Evolutionary conservation across 768 basidiomycete genomes (phyloP), one percentile per base, ranked within the genome.

Genomic region (Macrolepiota albuminosa): DNA sequence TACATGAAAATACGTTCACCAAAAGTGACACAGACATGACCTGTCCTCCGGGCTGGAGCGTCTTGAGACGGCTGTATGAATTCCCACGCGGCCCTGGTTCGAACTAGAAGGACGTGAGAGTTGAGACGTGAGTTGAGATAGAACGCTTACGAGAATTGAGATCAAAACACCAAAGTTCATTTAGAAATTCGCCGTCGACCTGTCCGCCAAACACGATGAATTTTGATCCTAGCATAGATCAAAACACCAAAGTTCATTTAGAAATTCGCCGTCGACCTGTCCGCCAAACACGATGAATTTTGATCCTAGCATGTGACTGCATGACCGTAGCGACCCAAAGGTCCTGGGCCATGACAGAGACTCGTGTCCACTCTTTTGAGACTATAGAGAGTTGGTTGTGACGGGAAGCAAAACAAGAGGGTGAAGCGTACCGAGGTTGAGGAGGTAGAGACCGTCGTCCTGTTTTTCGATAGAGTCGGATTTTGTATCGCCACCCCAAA

Each of bases 401-500:
- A 4, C 1, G 5, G 56, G 57, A 46, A 39, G 18, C 55, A 40
- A 13, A n/a, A 59, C 21, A n/a, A 36, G 34, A 59, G 16, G 42
- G 1, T 29, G 29, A 29, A 40, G 79, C 91, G 65, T 70, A 95
- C 96, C 87, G 40, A 98, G 83, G 72, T 98, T 98, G 50, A 99
- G 79, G 10, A 99, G 80, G 79, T 98, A 98, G 47, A 98, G 77
- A 0, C 86, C 89, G 71, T 98, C 93, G 70, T 98, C 97, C 74
- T 95, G 91, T 65, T 83, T 86, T 61, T 94, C 93, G 64, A 79
- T 83, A 36, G 81, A 76, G 66, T 88, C 87, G 14, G 87, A 84
- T 74, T 93, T 95, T 4, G 95, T 98, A 70, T 99, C 97, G 29
- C 96, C 97, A 36, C 97, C 97, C 97, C 97, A 99, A 4, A 98